phyloP scores from a whole-genome alignment of 345 rosid species.

The Firmiana major region DNA sequence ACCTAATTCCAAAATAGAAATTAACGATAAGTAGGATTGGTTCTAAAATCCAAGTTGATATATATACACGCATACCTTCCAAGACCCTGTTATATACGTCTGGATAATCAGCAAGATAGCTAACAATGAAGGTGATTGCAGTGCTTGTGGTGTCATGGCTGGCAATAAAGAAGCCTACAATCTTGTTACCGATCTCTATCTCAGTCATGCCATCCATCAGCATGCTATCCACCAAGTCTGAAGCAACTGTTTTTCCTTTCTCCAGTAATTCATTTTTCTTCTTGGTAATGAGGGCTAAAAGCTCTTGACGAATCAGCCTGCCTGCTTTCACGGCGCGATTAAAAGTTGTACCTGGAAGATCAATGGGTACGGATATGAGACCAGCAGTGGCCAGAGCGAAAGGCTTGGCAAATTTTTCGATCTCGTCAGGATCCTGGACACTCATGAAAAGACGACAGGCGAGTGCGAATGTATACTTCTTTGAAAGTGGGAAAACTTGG shows the following conservation, averaged over 20 bases:
- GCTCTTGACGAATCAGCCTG: conserved; percentile 14
- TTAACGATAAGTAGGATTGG: too few species aligned
- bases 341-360: conserved; percentile 31
- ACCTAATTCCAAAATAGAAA: neutral
- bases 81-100: conserved; percentile 18
- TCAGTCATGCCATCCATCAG: conserved; percentile 21
- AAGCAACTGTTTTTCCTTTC: neutral
- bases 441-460: conserved; percentile 31
- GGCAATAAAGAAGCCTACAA: conserved; percentile 25
- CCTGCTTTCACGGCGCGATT: conserved; percentile 23
- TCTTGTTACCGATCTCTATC: conserved; percentile 24
- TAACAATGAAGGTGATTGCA: conserved; percentile 24
- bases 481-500: conserved; percentile 28
- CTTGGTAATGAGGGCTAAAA: conserved; percentile 13
- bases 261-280: conserved; percentile 23
- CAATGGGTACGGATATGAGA: conserved; percentile 28
- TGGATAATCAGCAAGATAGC: conserved; percentile 22
- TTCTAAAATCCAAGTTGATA: neutral
- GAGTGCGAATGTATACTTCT: conserved; percentile 28
- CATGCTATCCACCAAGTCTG: conserved; percentile 19
- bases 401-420: conserved; percentile 16
- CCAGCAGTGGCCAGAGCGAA: conserved; percentile 23
- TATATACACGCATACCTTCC: conserved; percentile 14
- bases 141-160: conserved; percentile 32
- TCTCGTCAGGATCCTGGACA: conserved; percentile 8